These are phyloP conservation scores for Vinca minor DNA, from an alignment of 257 asterid genomes.

Conservation along the genomic window DNA sequence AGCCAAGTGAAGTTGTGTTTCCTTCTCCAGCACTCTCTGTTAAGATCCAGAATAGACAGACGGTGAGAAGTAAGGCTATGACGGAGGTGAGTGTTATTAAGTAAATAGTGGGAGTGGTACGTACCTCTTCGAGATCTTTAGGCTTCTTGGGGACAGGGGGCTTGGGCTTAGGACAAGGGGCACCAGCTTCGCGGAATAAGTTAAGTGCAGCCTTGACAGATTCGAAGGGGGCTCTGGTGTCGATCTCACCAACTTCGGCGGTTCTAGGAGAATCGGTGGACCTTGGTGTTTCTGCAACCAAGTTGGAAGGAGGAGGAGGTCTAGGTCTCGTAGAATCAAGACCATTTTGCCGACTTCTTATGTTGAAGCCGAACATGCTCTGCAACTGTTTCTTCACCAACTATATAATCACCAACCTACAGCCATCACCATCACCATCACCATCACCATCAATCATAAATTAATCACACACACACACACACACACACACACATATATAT, in stretches of 20 bases:
- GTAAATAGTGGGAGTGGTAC: background rate
- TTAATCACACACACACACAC: no score
- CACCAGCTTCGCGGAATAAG: conserved; percentile 52
- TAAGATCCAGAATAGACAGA: background rate
- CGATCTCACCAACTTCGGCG: conserved; percentile 62
- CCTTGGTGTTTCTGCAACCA: conserved; percentile 27
- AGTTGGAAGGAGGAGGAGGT: conserved; percentile 14
- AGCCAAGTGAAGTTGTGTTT: conserved; percentile 58
- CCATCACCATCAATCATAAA: no score
- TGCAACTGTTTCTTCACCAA: background rate
- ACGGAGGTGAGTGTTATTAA: background rate
- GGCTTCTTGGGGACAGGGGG: conserved; percentile 30
- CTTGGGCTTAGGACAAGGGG: conserved; percentile 27
- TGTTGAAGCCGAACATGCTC: conserved; percentile 37
- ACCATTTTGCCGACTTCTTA: conserved; percentile 32
- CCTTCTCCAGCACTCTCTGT: conserved; percentile 83
- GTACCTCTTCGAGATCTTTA: conserved; percentile 63
- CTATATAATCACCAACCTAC: no score
- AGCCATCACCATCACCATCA: no score
- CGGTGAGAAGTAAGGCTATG: no score
- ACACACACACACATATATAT: no score
- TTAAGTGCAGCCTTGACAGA: conserved; percentile 81
- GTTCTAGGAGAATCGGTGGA: conserved; percentile 30
- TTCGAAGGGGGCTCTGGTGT: conserved; percentile 60
- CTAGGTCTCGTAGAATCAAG: conserved; percentile 36